Base-by-base conservation (phyloP, 306 rosid species). In the Malus asiatica region DNA sequence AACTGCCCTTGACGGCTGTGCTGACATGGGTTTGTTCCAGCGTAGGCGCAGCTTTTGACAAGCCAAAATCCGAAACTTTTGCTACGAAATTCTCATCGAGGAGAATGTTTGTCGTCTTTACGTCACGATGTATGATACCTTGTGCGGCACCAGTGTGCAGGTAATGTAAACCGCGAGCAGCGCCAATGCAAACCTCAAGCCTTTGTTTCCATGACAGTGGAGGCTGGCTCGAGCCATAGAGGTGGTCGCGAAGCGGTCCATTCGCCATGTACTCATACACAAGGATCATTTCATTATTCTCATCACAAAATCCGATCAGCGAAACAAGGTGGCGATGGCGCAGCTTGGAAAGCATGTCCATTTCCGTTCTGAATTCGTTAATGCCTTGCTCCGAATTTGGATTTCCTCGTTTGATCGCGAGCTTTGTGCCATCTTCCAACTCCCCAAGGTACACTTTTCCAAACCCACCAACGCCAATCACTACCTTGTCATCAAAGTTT, bases 291-390 rank as follows among this genome's bases (percentile, higher is more conserved):
- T 94, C 97, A 9, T 87, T 77, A 15, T 89, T 74, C 71, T 91
- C 97, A 51, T 94, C 94, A 38, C 97, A 94, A 75, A 73, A 90
- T 0, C 98, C 97, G 18, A 94, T 88, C 4, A 94, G 46, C 0
- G 98, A 94, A 58, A 94, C 96, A n/a, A 91, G 87, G 84, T 91
- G 96, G 66, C 96, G 88, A 75, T 94, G 98, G 11, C 98, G 85
- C 11, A 94, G 87, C 79, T 90, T 90, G 3, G 96, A 94, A 13
- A 94, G 91, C 94, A 89, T 90, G 55, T 86, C 86, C 42, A 94
- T 78, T 72, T 94, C 97, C 1, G 97, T 90, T 42, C 82, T 83
- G 83, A 94, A 94, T 80, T 94, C 97, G 16, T 87, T 87, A 33
- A 91, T 85, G 68, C 98, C 97, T 78, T 94, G 98, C 23, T 85